Conservation (phyloP, 2,329 filamentous ascomycete genomes). For the Dryadomyces sulphureus region DNA sequence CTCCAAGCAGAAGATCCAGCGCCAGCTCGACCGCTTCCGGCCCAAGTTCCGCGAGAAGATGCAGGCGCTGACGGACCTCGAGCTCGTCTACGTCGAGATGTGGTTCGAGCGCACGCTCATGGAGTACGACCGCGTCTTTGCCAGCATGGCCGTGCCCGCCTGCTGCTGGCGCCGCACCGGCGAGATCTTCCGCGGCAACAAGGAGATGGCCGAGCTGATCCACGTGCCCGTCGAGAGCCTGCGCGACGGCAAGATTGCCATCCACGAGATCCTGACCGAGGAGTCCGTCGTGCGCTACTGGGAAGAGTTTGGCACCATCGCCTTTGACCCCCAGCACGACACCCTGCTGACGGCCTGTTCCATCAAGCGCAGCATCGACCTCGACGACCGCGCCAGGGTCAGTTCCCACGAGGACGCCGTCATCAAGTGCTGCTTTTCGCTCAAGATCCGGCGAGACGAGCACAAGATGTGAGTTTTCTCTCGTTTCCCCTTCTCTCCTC, state of each 20-base stretch:
- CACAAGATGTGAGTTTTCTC: slow-evolving; percentile 73
- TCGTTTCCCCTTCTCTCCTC: too few species aligned
- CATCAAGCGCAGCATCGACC: slow-evolving; percentile 67
- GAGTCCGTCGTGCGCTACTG: slow-evolving; percentile 93
- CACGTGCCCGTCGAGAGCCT: slow-evolving; percentile 81
- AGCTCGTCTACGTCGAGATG: slow-evolving; percentile 93
- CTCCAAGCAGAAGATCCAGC: slow-evolving; percentile 80
- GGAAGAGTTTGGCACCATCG: slow-evolving; percentile 98
- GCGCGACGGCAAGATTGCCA: slow-evolving; percentile 81
- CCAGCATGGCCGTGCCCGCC: slow-evolving; percentile 95
- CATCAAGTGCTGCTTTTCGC: slow-evolving; percentile 92
- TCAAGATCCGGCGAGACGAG: slow-evolving; percentile 86
- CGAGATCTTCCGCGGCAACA: slow-evolving; percentile 94
- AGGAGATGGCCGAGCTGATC: slow-evolving; percentile 96
- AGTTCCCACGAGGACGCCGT: slow-evolving; percentile 38
- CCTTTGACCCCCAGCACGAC: slow-evolving; percentile 87
- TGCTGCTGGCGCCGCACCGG: slow-evolving; percentile 95
- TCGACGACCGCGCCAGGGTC: slow-evolving; percentile 43
- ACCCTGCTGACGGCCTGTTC: slow-evolving; percentile 89
- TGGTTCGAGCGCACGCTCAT: slow-evolving; percentile 96
- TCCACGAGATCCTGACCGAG: slow-evolving; percentile 92
- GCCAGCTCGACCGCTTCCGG: slow-evolving; percentile 82
- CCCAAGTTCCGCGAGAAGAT: slow-evolving; percentile 95
- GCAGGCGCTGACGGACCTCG: slow-evolving; percentile 80
- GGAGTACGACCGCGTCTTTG: slow-evolving; percentile 97